phyloP scores from a whole-genome alignment of 2,329 filamentous ascomycete genomes.

The Pseudocercospora vitis region DNA sequence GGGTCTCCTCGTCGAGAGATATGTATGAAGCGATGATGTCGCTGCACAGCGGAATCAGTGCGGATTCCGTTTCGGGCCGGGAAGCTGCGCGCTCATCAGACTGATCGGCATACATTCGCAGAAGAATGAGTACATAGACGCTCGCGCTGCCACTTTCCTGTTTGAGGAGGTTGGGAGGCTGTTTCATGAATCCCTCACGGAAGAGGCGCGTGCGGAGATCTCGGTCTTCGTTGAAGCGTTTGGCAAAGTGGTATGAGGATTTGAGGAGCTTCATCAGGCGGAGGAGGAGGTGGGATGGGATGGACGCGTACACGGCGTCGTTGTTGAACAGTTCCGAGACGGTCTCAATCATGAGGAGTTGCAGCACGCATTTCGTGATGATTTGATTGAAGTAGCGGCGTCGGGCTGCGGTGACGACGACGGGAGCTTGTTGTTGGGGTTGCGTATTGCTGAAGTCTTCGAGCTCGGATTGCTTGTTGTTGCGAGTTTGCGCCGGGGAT shows the following conservation, averaged over 20 bases:
- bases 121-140: constrained; percentile 92
- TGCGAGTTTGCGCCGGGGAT: constrained; percentile 17
- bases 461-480: constrained; percentile 49
- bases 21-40: constrained; percentile 90
- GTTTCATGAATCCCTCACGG: constrained; percentile 99
- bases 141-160: constrained; percentile 91
- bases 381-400: constrained; percentile 98
- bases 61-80: constrained; percentile 80
- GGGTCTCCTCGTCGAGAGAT: constrained; percentile 87
- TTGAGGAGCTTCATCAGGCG: constrained; percentile 92
- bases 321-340: constrained; percentile 99
- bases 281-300: constrained; percentile 84
- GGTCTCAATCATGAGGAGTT: constrained; percentile 98
- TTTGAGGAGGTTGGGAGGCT: constrained; percentile 94
- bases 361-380: constrained; percentile 95
- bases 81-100: constrained; percentile 77
- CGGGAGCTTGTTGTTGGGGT: constrained; percentile 74
- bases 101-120: constrained; percentile 95
- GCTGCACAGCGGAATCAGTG: constrained; percentile 88
- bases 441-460: constrained; percentile 82
- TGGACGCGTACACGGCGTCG: constrained; percentile 88
- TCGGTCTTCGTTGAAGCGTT: constrained; percentile 96
- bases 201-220: constrained; percentile 91
- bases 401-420: constrained; percentile 88
- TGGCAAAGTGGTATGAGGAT: constrained; percentile 93